Evolutionary conservation across 495 filamentous ascomycete species (phyloP).

Genomic region (Aspergillus steynii): DNA sequence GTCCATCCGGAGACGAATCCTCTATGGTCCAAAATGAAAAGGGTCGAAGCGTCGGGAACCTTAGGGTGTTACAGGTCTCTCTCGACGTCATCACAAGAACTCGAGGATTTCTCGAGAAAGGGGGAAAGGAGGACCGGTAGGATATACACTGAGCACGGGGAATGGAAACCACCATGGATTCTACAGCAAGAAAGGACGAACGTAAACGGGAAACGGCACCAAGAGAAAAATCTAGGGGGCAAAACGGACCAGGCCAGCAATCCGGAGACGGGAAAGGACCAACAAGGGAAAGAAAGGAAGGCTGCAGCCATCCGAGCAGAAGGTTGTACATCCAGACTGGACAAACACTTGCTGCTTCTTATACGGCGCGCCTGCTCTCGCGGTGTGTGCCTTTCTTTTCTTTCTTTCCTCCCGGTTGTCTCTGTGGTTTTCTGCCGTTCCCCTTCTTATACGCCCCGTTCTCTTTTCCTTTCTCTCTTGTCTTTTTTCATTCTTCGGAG

Average conservation of each 20-base stretch:
- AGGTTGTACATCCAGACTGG: slow-evolving; percentile 25
- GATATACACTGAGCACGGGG: neutral
- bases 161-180: too few relatives aligned
- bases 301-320: slow-evolving; percentile 29
- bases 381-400: slow-evolving; percentile 6
- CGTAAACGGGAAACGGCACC: neutral
- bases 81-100: neutral
- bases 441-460: neutral
- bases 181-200: neutral
- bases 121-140: neutral
- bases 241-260: neutral
- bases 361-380: slow-evolving; percentile 8
- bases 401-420: slow-evolving; percentile 1
- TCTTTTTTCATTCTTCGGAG: slow-evolving; percentile 3
- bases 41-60: too few relatives aligned
- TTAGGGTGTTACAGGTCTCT: neutral
- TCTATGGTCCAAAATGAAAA: too few relatives aligned
- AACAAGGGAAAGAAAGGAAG: slow-evolving; percentile 11
- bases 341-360: slow-evolving; percentile 26
- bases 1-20: too few relatives aligned
- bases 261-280: neutral
- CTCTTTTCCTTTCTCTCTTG: slow-evolving; percentile 1
- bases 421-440: slow-evolving; percentile 3
- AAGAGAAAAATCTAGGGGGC: neutral
- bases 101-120: neutral